Percentiles rank a stretch among this genome's conserved stretches.
Conservation (phyloP, 495 filamentous ascomycete genomes). For the Trichoderma parareesei region DNA sequence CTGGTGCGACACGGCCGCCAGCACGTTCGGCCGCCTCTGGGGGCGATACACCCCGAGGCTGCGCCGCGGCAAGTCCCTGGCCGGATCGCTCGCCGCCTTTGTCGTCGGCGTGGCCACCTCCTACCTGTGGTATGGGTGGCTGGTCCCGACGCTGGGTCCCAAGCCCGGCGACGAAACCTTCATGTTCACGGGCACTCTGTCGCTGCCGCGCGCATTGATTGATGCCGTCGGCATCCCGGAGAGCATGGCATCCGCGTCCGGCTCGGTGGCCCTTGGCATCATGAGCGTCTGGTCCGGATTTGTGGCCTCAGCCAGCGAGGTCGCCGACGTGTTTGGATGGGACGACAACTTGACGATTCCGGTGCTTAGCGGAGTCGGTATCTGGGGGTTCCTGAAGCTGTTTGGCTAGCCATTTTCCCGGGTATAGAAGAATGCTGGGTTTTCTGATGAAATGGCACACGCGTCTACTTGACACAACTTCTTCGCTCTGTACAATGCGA, state of each 20-base stretch:
- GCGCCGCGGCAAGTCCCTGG: slow-evolving; percentile 80
- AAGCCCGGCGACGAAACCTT: slow-evolving; percentile 64
- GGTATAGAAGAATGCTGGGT: background rate
- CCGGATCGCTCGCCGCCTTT: slow-evolving; percentile 78
- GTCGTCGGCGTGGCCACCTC: slow-evolving; percentile 74
- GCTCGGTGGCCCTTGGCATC: slow-evolving; percentile 66
- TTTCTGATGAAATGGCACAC: background rate
- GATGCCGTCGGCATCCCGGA: slow-evolving; percentile 42
- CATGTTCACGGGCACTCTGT: slow-evolving; percentile 71
- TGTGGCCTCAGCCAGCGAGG: slow-evolving; percentile 80
- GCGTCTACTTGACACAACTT: background rate
- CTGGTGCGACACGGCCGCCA: slow-evolving; percentile 97
- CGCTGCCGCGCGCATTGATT: slow-evolving; percentile 48
- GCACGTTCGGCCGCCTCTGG: slow-evolving; percentile 81
- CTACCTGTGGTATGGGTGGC: slow-evolving; percentile 75
- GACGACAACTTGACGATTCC: slow-evolving; percentile 98
- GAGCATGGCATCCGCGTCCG: slow-evolving; percentile 45
- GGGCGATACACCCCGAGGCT: slow-evolving; percentile 81
- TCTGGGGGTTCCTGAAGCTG: slow-evolving; percentile 88
- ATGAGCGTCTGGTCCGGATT: slow-evolving; percentile 84
- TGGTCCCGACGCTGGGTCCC: slow-evolving; percentile 60
- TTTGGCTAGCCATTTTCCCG: slow-evolving; percentile 51
- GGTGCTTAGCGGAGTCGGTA: slow-evolving; percentile 76
- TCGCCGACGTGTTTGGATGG: slow-evolving; percentile 82
- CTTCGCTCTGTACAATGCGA: background rate